A percentile compares a stretch with the other conserved stretches of the same genome.
phyloP scores from a whole-genome alignment of 1,139 yeast genomes.

The Candida gigantensis region DNA sequence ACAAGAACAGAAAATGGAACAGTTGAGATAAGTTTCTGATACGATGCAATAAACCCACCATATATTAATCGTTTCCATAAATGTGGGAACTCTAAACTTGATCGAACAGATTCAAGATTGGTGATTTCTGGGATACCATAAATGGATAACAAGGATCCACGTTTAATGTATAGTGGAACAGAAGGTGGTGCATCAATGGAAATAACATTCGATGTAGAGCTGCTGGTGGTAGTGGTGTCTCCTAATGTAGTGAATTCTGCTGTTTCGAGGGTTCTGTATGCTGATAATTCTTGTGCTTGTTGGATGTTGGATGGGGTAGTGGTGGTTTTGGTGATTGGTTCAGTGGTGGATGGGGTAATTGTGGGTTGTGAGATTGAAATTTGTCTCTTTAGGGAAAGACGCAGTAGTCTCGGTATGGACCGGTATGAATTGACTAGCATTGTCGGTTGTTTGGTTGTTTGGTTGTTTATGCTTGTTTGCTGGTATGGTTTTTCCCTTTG shows the following conservation, averaged over 20 bases:
- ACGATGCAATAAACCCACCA: conserved; percentile 44
- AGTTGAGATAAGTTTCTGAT: conserved; percentile 50
- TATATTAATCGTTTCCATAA: conserved; percentile 42
- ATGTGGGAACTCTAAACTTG: conserved; percentile 30
- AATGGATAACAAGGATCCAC: conserved; percentile 51
- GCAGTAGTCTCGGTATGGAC: no score
- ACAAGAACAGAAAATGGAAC: conserved; percentile 45
- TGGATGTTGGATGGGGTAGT: conserved; percentile 22
- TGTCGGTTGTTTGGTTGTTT: no score
- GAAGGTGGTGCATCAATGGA: conserved; percentile 57
- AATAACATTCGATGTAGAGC: conserved; percentile 41
- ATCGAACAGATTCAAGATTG: conserved; percentile 25
- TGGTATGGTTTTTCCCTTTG: neutral
- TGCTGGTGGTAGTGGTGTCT: neutral
- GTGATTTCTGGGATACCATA: conserved; percentile 30
- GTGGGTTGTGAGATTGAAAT: conserved; percentile 4
- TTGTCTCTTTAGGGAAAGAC: neutral
- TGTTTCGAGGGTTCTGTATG: conserved; percentile 20
- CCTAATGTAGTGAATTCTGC: conserved; percentile 44
- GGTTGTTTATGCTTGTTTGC: no score
- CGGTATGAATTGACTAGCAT: no score
- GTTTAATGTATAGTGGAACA: conserved; percentile 49
- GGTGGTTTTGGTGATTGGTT: conserved; percentile 14
- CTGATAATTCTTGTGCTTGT: conserved; percentile 19
- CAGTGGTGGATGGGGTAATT: neutral